Evolutionary conservation across 1,139 yeast species (phyloP).

Genomic region (Geotrichum phurueaensis): DNA sequence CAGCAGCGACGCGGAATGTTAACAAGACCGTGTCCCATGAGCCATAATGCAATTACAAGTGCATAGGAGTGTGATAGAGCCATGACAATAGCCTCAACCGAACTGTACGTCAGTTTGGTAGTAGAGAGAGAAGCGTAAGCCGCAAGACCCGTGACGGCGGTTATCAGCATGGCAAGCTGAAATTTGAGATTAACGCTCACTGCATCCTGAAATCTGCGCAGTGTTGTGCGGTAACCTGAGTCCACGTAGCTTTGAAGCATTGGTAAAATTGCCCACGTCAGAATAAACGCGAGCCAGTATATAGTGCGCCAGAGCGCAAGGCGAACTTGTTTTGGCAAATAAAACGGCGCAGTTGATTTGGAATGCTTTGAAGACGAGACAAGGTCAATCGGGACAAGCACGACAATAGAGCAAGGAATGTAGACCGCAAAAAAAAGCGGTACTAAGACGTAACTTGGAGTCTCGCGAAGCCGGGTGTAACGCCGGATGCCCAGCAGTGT

Average conservation of each 20-base stretch:
- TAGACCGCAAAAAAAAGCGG: constrained; percentile 45
- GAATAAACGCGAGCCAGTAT: constrained; percentile 71
- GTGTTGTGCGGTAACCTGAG: constrained; percentile 56
- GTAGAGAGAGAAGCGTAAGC: constrained; percentile 49
- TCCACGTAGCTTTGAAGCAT: constrained; percentile 64
- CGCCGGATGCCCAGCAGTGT: constrained; percentile 34
- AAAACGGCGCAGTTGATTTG: constrained; percentile 33
- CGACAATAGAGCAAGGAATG: constrained; percentile 54
- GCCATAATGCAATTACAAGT: constrained; percentile 67
- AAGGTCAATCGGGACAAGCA: constrained; percentile 52
- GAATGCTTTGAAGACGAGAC: constrained; percentile 30
- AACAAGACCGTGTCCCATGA: constrained; percentile 78
- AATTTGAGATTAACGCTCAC: constrained; percentile 51
- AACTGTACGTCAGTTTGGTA: constrained; percentile 50
- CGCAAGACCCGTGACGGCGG: constrained; percentile 50
- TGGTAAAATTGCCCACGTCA: constrained; percentile 71
- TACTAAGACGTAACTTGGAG: constrained; percentile 39
- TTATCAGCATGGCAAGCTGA: constrained; percentile 51
- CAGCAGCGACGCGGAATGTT: constrained; percentile 58
- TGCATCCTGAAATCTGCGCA: constrained; percentile 50
- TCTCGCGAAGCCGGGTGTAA: constrained; percentile 34
- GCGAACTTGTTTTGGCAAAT: constrained; percentile 43
- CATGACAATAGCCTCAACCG: constrained; percentile 62
- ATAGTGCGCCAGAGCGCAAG: constrained; percentile 61
- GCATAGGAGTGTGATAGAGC: constrained; percentile 76